Evolutionary conservation across 148 eudicot genomes (phyloP).

Genomic region (Vaccinium myrtillus): DNA sequence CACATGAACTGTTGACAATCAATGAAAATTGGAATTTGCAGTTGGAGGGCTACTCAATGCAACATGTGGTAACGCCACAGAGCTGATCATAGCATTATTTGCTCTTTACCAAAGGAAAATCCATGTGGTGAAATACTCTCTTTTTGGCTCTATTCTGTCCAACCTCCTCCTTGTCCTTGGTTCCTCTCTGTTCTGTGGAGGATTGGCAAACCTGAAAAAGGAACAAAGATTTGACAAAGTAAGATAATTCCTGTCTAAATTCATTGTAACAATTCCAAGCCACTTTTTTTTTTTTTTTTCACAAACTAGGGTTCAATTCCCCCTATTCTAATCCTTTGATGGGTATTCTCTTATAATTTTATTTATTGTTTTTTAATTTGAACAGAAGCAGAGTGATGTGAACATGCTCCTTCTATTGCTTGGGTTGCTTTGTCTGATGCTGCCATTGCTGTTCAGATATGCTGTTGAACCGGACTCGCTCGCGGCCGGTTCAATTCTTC

Average conservation of each 20-base stretch:
- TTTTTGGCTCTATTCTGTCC: constrained; percentile 73
- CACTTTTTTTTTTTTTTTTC: background rate
- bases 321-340: background rate
- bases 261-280: background rate
- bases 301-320: background rate
- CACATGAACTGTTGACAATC: too few species aligned
- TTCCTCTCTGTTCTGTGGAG: constrained; percentile 67
- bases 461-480: constrained; percentile 18
- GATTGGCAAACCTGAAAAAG: constrained; percentile 59
- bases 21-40: constrained; percentile 26
- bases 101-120: constrained; percentile 66
- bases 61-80: constrained; percentile 86
- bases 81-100: constrained; percentile 71
- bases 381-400: constrained; percentile 61
- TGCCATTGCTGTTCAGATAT: constrained; percentile 50
- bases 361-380: background rate
- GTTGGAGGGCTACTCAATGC: constrained; percentile 89
- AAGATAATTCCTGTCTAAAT: constrained; percentile 2
- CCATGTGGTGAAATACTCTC: constrained; percentile 74
- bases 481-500: constrained; percentile 34
- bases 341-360: background rate
- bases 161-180: constrained; percentile 82
- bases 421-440: constrained; percentile 60
- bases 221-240: constrained; percentile 74
- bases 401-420: constrained; percentile 52